Base-by-base conservation (phyloP, 2,329 filamentous ascomycete species). In the Hortaea werneckii region DNA sequence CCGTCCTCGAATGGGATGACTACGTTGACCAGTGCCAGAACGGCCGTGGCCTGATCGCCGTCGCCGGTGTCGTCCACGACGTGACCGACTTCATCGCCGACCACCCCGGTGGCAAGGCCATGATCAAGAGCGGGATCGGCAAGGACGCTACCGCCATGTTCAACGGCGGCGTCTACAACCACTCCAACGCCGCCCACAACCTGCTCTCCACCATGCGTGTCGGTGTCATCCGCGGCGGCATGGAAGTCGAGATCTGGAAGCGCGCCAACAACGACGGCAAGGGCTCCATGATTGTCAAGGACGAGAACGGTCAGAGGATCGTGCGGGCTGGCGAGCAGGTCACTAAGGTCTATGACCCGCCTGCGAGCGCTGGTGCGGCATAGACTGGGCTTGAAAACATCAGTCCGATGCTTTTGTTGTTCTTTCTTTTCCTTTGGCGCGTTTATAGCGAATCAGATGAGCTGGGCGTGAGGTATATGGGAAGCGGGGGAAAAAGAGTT, bases 241-340 rank as follows among this genome's bases (percentile, higher is more conserved):
- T 85, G 64, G 87, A 92, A 66, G 87, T 94, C 28, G 87, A 94
- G 75, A 88, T 92, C 68, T 94, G 87, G 87, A 92, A 92, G 78
- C 82, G 85, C 37, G 80, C 84, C 46, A 83, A 89, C 66, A 78
- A 81, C 58, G 85, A 89, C 69, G 87, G 85, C 74, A 89, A 90
- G 74, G 85, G 89, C 58, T 76, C 85, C 47, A 79, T 82, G 48
- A 82, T 84, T 55, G 78, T 87, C 65, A 88, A 86, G 65, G 89
- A 95, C 64, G 84, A 81, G 11, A 74, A 79, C 44, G 89, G 88
- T 42, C 78, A 87, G 66, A 82, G 85, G 53, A 88, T 95, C 57
- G 79, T 94, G 60, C 83, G 89, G 53, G 88, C 89, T 54, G 88
- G 88, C 44, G 75, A 80, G 58, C 89, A 95, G 71, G 78, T 86